Conservation (phyloP, 2,329 filamentous ascomycete species). For the Simplicillium aogashimaense region DNA sequence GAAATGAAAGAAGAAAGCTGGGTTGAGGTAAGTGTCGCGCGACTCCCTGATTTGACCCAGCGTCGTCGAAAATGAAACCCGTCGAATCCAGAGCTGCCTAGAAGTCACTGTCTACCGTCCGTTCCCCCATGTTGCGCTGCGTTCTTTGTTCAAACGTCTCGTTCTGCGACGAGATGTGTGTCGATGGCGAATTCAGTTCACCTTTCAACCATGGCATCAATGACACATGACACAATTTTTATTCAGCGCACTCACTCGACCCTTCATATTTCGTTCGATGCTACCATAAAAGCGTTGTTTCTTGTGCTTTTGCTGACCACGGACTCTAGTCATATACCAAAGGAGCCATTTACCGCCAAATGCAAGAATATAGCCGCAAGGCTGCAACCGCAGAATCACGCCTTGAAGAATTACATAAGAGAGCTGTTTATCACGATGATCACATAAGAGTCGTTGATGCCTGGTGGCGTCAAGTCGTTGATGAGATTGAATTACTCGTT, state of each 20-base stretch:
- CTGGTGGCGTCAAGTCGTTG: slow-evolving; percentile 79
- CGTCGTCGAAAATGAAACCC: too few species aligned
- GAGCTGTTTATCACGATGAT: slow-evolving; percentile 77
- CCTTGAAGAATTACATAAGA: slow-evolving; percentile 70
- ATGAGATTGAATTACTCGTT: slow-evolving; percentile 53
- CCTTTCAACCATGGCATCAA: too few species aligned
- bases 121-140: too few species aligned
- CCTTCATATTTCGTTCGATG: too few species aligned
- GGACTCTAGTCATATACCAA: slow-evolving; percentile 45
- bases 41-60: slow-evolving; percentile 11
- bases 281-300: too few species aligned
- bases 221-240: too few species aligned
- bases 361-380: slow-evolving; percentile 95
- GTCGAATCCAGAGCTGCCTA: too few species aligned
- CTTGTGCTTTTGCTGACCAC: slow-evolving; percentile 13
- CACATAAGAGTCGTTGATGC: slow-evolving; percentile 83
- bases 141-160: too few species aligned
- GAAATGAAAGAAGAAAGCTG: slow-evolving; percentile 51
- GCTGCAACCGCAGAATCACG: slow-evolving; percentile 72
- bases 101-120: too few species aligned
- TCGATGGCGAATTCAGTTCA: too few species aligned
- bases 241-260: too few species aligned
- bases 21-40: slow-evolving; percentile 53
- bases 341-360: slow-evolving; percentile 92
- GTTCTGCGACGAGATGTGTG: too few species aligned